Conservation (phyloP, 1,139 yeast species). For the Diutina mesorugosa region DNA sequence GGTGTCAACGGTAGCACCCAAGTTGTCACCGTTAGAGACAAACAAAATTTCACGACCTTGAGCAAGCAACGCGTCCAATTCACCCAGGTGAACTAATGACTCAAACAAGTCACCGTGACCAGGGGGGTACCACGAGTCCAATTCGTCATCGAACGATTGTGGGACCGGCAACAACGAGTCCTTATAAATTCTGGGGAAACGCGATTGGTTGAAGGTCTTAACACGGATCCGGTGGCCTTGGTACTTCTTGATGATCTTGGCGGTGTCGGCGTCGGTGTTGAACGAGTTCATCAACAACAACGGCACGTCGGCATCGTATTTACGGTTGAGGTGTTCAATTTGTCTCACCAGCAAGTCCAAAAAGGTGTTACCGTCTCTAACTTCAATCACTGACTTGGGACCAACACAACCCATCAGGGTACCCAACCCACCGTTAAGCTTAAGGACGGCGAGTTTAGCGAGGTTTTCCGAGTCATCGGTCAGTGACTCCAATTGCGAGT, state of each 20-base stretch:
- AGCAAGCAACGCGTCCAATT: slow-evolving; percentile 76
- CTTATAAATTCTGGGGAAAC: slow-evolving; percentile 90
- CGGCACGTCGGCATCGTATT: slow-evolving; percentile 87
- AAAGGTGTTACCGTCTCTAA: slow-evolving; percentile 95
- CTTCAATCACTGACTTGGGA: slow-evolving; percentile 96
- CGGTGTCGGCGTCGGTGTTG: slow-evolving; percentile 95
- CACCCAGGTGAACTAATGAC: slow-evolving; percentile 79
- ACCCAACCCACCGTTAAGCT: slow-evolving; percentile 96
- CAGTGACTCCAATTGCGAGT: slow-evolving; percentile 32
- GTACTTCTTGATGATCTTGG: slow-evolving; percentile 88
- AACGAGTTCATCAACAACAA: slow-evolving; percentile 95
- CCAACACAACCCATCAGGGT: slow-evolving; percentile 99
- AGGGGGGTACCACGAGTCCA: slow-evolving; percentile 95
- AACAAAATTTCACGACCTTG: slow-evolving; percentile 93
- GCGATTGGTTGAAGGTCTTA: slow-evolving; percentile 92
- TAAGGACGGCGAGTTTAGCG: slow-evolving; percentile 82
- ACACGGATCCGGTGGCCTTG: slow-evolving; percentile 94
- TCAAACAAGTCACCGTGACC: slow-evolving; percentile 98
- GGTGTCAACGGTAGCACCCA: slow-evolving; percentile 96
- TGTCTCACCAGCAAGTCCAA: slow-evolving; percentile 92
- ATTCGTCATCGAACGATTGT: slow-evolving; percentile 53
- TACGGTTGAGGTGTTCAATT: slow-evolving; percentile 88
- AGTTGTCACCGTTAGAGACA: slow-evolving; percentile 95
- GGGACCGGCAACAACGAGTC: slow-evolving; percentile 95
- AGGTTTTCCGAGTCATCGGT: slow-evolving; percentile 33